phyloP scores from a whole-genome alignment of 495 filamentous ascomycete species.

The Pseudoneurospora amorphoporcata region DNA sequence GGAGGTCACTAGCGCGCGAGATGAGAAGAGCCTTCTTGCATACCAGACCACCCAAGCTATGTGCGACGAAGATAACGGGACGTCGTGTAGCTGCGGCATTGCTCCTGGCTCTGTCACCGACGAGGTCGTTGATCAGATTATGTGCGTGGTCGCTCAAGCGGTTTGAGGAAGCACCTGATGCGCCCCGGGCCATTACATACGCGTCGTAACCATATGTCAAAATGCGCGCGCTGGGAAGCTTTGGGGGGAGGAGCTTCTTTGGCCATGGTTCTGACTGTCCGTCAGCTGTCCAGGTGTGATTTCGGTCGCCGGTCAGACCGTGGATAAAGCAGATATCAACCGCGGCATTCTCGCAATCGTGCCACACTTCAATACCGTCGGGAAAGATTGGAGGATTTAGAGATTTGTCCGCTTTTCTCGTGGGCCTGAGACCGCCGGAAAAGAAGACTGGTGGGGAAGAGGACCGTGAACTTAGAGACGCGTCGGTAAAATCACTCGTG shows the following conservation, averaged over 20 bases:
- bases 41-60: conserved; percentile 32
- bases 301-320: conserved; percentile 20
- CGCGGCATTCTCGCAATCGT: conserved; percentile 8
- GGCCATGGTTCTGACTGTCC: conserved; percentile 17
- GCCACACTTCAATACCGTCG: conserved; percentile 9
- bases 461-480: background rate
- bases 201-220: conserved; percentile 19
- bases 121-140: conserved; percentile 8
- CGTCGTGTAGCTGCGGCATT: conserved; percentile 1
- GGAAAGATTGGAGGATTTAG: background rate
- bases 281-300: conserved; percentile 18
- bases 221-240: conserved; percentile 13
- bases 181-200: background rate
- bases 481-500: background rate
- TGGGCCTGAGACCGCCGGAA: background rate
- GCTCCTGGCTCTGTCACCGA: background rate
- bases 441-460: background rate
- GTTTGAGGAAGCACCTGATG: background rate
- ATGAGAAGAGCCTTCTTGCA: conserved; percentile 19
- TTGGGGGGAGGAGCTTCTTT: conserved; percentile 11
- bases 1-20: conserved; percentile 4
- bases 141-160: conserved; percentile 9
- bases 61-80: conserved; percentile 20
- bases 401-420: background rate
- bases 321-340: conserved; percentile 22